Evolutionary conservation across 2,329 filamentous ascomycete species (phyloP), one percentile per base, ranked within the genome.

Genomic region (Dryadomyces sulphureus): DNA sequence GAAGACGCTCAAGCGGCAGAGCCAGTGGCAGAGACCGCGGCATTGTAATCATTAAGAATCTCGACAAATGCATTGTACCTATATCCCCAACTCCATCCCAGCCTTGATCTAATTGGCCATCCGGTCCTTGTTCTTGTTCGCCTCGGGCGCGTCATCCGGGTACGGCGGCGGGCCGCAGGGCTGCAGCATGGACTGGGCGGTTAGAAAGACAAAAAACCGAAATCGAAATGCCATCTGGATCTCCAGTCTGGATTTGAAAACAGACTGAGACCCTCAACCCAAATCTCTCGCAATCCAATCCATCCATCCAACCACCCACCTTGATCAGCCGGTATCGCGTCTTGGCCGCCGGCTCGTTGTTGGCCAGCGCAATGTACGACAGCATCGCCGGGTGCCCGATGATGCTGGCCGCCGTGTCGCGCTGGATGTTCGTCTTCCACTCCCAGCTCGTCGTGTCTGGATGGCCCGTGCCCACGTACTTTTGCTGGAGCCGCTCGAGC

Each of bases 371-470:
- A 70, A 95, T 88, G 63, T 94, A 95, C 35, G 84, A 79, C 16
- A 96, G 72, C 50, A 95, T 72, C 7, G 88, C 84, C 16, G 88
- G 84, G 61, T 98, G 92, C 19, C 92, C 92, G 53, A 92, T 75
- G 57, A 94, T 89, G 52, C 81, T 88, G 19, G 88, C 78, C 60
- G 90, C 89, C 20, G 83, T 93, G 68, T 98, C 92, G 61, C 92
- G 88, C 60, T 88, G 77, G 60, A 96, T 90, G 68, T 96, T 98
- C 49, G 84, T 89, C 43, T 83, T 83, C 88, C 89, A 98, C 67
- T 98, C 92, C 79, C 92, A 92, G 63, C 87, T 93, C 22, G 88
- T 94, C 14, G 90, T 96, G 67, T 98, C 92, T 38, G 90, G 86
- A 64, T 95, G 89, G 21, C 92, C 92, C 4, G 92, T 96, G 55